Percentiles rank a stretch among this genome's conserved stretches.
Conservation (phyloP, 2,329 filamentous ascomycete genomes). For the Monilinia laxa region DNA sequence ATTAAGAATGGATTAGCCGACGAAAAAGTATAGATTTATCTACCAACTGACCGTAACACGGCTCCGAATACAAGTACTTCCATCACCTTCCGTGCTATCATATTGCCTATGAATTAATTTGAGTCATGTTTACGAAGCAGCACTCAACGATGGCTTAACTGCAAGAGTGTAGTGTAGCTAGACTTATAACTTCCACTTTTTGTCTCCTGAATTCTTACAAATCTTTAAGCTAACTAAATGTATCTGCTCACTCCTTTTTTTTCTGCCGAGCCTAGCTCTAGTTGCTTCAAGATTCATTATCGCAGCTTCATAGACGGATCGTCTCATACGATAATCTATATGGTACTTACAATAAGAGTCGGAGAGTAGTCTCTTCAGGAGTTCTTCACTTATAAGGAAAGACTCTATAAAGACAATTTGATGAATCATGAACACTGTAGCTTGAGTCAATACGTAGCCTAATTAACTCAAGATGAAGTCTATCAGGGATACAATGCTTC, state of each 20-base stretch:
- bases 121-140: neutral
- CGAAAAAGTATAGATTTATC: neutral
- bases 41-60: neutral
- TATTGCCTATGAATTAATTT: neutral
- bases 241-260: neutral
- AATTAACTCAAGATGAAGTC: neutral
- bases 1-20: neutral
- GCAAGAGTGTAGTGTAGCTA: neutral
- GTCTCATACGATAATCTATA: neutral
- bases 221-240: neutral
- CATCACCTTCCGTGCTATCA: neutral
- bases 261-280: neutral
- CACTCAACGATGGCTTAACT: no score
- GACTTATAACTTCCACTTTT: neutral
- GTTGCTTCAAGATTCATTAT: neutral
- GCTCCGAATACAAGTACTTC: no score
- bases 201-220: neutral
- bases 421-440: accelerated
- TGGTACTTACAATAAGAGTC: neutral
- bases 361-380: neutral
- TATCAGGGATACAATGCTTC: neutral
- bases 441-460: neutral
- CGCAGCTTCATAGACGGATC: neutral
- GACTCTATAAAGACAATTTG: neutral
- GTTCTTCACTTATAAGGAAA: neutral